A percentile compares a stretch with the other conserved stretches of the same genome.
These are phyloP conservation scores for Gloeostereum incarnatum DNA, from an alignment of 768 basidiomycete genomes.

Conservation along the genomic window DNA sequence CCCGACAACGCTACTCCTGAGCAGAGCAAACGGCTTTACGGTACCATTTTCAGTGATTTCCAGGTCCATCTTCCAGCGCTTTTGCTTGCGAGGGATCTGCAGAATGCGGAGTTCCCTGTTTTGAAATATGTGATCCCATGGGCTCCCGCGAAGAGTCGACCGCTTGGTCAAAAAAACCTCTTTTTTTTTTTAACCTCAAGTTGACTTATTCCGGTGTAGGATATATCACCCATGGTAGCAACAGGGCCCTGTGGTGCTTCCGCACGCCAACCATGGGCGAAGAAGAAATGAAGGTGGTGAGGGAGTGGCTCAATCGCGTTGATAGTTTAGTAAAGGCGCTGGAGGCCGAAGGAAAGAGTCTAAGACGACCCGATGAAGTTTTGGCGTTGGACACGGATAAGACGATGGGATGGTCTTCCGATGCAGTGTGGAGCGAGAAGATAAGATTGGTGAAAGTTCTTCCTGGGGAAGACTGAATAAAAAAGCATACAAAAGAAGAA, in stretches of 20 bases:
- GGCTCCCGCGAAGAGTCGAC: constrained; percentile 52
- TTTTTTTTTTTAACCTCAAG: not conserved
- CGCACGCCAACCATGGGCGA: constrained; percentile 35
- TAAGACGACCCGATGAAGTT: too few relatives aligned
- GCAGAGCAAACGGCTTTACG: constrained; percentile 38
- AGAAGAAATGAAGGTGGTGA: constrained; percentile 37
- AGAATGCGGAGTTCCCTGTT: constrained; percentile 47
- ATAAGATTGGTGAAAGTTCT: too few relatives aligned
- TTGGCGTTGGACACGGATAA: too few relatives aligned
- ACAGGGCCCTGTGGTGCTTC: constrained; percentile 54
- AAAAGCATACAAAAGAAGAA: too few relatives aligned
- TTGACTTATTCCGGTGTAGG: constrained; percentile 25
- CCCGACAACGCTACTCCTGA: constrained; percentile 28
- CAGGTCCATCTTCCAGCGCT: constrained; percentile 65
- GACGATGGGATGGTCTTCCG: too few relatives aligned
- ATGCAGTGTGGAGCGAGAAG: not conserved
- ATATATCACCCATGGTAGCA: constrained; percentile 62
- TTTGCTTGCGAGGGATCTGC: constrained; percentile 51
- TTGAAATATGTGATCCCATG: constrained; percentile 62
- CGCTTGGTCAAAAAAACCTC: constrained; percentile 31
- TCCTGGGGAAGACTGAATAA: too few relatives aligned
- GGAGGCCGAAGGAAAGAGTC: too few relatives aligned
- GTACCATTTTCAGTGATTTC: constrained; percentile 47
- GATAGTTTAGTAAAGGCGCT: constrained; percentile 31
- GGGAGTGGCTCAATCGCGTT: constrained; percentile 46